Base-by-base conservation (phyloP, 179 eudicot genomes). In the Vitellaria paradoxa region DNA sequence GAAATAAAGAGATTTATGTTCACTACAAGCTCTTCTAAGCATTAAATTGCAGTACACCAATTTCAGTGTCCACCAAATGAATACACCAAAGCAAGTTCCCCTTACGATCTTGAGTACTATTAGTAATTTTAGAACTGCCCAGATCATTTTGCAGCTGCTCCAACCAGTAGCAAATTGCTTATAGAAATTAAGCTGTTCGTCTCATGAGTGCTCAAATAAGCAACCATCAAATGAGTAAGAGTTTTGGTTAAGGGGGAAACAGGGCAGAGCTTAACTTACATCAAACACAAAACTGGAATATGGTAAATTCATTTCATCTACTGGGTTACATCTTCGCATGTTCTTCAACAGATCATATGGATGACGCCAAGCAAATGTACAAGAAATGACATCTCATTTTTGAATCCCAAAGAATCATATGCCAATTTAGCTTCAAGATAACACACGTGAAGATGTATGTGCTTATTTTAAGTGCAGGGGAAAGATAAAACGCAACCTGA, bases 301-400 rank as follows among this genome's bases (percentile, higher is more conserved):
- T 21, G 61, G 20, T 60, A 11, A 60, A 60, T 15, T 11, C 5
- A 4, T 24, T 4, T 0, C 68, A 20, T 5, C 5, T 24, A 64
- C 5, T 64, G 18, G 12, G 18, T 64, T 12, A 26, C 68, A 64
- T 64, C 40, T 64, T 11, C 6, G 18, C 46, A 24, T 3, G 18
- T 24, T 42, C 18, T 57, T 57, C 20, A 17, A 2, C 13, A 20
- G 26, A 60, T 60, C 18, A 20, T 21, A 60, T 7, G 26, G 65
- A 24, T 60, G 65, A n/a, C 20, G 65, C 65, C 65, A 60, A 49
- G 65, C 65, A 21, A 60, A 60, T 60, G 65, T 60, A 21, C 24
- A 60, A 60, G 24, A 60, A 6, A 60, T 21, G 14, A 21, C 65
- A n/a, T 60, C 65, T 23, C 18, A 9, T 21, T 72, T 55, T 14